Conservation (phyloP, 495 filamentous ascomycete species). For the Penicillium nucicola region DNA sequence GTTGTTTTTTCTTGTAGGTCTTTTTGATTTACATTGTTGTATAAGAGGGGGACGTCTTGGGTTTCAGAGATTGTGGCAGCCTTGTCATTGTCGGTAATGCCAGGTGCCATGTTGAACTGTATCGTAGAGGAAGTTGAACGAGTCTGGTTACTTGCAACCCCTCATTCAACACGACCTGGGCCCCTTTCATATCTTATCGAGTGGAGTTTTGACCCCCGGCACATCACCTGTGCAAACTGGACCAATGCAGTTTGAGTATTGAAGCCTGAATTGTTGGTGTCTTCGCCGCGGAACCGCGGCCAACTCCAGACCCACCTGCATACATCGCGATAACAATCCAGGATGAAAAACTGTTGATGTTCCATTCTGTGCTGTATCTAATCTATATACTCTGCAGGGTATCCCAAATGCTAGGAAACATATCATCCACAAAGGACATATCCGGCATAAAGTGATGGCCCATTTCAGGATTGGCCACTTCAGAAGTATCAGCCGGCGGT, state of each 20-base stretch:
- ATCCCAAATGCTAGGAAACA: constrained; percentile 15
- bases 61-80: background rate
- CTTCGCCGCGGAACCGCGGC: constrained; percentile 4
- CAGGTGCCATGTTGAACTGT: constrained; percentile 20
- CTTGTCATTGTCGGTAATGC: constrained; percentile 16
- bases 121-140: background rate
- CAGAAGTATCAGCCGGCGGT: background rate
- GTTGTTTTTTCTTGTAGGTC: constrained; percentile 3
- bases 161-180: background rate
- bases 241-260: no score
- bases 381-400: constrained; percentile 8
- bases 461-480: background rate
- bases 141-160: background rate
- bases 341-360: no score
- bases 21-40: background rate
- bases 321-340: no score
- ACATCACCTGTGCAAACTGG: no score
- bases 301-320: background rate
- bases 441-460: constrained; percentile 7
- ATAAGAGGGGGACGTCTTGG: background rate
- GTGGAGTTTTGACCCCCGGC: background rate
- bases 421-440: constrained; percentile 8
- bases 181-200: background rate
- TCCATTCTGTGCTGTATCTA: no score
- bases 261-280: no score